Evolutionary conservation across 306 rosid genomes (phyloP), one percentile per base, ranked within the genome.

Genomic region (Glycine latifolia): DNA sequence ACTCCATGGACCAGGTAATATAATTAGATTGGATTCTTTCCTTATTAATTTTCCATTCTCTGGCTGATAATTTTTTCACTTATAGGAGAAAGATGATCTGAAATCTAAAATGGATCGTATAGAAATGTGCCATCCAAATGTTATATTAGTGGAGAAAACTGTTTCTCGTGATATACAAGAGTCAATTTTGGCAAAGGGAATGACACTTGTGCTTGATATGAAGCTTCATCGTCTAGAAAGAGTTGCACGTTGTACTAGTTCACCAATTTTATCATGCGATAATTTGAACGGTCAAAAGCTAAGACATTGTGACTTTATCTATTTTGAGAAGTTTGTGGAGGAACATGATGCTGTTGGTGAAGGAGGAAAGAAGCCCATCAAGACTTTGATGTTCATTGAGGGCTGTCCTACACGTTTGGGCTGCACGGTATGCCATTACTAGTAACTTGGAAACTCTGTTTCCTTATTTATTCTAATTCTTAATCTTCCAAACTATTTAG

Each of bases 121-220:
- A 71, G 94, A 91, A 71, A 49, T 16, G 84, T 91, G 97, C 86
- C 86, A 85, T 53, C 97, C 99, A 54, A 87, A 96, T 88, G 98
- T 96, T 87, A 85, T 96, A 81, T 89, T 96, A 75, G 98, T 92
- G 55, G 99, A 96, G 85, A 96, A 91, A 83, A 85, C 92, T 31
- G 97, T 94, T 81, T 89, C 98, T 83, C 97, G 98, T 78, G 98
- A 92, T 91, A 90, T 96, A 77, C 99, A 91, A 86, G 99, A 96
- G 86, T 86, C 89, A n/a, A 94, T 93, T 85, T 90, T 91, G 49
- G 82, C 83, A 7, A 91, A 89, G 72, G 91, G 94, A 85, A 96
- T 93, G 94, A 96, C 98, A 61, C 86, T 96, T 65, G 97, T 96
- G 67, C 91, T 89, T 82, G 99, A 96, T 86, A 96, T 92, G 99